Conservation (phyloP, 768 basidiomycete species). For the Coprinellus micaceus region DNA sequence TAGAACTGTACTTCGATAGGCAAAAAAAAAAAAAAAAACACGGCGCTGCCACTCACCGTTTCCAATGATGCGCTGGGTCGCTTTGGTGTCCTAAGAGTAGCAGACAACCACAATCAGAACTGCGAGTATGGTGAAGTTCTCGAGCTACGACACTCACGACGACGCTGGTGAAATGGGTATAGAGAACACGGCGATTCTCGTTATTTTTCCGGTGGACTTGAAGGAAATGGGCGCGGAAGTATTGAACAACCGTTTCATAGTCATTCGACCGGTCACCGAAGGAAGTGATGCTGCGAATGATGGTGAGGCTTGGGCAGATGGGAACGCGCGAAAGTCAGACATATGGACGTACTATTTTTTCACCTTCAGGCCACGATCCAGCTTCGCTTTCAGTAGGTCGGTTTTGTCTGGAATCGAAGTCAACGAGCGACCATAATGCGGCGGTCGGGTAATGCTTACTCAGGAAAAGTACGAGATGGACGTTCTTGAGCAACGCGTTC, state of each 20-base stretch:
- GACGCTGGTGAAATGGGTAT: conserved; percentile 78
- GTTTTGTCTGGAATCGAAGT: conserved; percentile 57
- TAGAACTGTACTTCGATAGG: background rate
- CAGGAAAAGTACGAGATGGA: conserved; percentile 55
- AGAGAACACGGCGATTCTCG: conserved; percentile 75
- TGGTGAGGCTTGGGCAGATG: background rate
- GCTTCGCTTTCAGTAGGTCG: conserved; percentile 69
- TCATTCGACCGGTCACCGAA: conserved; percentile 79
- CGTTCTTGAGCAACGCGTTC: conserved; percentile 72
- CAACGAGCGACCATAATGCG: conserved; percentile 4
- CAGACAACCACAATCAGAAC: background rate
- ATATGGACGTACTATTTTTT: conserved; percentile 66
- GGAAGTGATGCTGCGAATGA: conserved; percentile 61
- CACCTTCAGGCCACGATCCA: conserved; percentile 65
- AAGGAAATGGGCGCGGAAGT: conserved; percentile 85
- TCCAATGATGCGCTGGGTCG: conserved; percentile 79
- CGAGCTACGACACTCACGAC: conserved; percentile 45
- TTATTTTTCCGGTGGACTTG: conserved; percentile 80
- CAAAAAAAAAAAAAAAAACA: conserved; percentile 1
- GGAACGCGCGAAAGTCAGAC: conserved; percentile 8
- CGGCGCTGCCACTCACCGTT: conserved; percentile 72
- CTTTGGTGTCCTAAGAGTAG: conserved; percentile 64
- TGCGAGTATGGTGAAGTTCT: background rate
- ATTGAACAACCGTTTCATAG: conserved; percentile 76
- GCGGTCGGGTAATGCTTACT: conserved; percentile 34